Percentiles rank a stretch among this genome's conserved stretches.
These are phyloP conservation scores for Euphrasia arctica DNA, from an alignment of 305 asterid species.

Conservation along the genomic window DNA sequence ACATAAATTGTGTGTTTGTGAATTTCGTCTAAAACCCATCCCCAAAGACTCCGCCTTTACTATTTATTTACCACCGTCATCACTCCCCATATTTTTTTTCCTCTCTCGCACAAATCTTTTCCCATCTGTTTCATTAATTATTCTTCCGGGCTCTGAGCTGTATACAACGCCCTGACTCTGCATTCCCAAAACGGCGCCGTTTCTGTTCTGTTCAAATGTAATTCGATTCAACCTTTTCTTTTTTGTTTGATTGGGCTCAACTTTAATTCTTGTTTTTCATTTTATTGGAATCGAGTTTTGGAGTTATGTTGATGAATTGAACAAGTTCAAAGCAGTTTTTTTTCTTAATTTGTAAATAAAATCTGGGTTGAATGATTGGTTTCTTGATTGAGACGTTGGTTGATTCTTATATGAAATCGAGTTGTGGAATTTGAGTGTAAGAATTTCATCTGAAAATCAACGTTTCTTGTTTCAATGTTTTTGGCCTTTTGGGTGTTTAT, in stretches of 20 bases:
- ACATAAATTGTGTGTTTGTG: too few relatives aligned
- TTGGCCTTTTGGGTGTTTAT: slow-evolving; percentile 12
- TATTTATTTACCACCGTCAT: slow-evolving; percentile 19
- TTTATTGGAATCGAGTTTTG: not conserved
- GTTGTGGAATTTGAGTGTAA: slow-evolving; percentile 4
- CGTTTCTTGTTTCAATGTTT: not conserved
- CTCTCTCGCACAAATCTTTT: not conserved
- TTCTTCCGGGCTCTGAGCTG: not conserved
- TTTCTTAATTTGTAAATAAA: too few relatives aligned
- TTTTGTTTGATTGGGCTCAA: not conserved
- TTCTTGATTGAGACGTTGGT: not conserved
- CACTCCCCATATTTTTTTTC: not conserved
- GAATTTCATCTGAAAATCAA: slow-evolving; percentile 4
- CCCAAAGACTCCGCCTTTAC: not conserved
- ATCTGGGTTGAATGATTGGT: slow-evolving; percentile 15
- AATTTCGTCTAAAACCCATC: too few relatives aligned
- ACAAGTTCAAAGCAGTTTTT: not conserved
- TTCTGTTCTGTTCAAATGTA: slow-evolving; percentile 28
- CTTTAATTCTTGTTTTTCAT: not conserved
- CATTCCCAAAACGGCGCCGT: slow-evolving; percentile 24
- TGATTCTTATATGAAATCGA: not conserved
- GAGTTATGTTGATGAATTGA: not conserved
- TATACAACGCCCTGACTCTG: slow-evolving; percentile 21
- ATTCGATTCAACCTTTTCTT: slow-evolving; percentile 20
- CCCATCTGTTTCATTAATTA: slow-evolving; percentile 5